Percentiles rank a stretch among this genome's conserved stretches.
Evolutionary conservation across 768 basidiomycete species (phyloP).

Genomic region (Serendipita sp.): DNA sequence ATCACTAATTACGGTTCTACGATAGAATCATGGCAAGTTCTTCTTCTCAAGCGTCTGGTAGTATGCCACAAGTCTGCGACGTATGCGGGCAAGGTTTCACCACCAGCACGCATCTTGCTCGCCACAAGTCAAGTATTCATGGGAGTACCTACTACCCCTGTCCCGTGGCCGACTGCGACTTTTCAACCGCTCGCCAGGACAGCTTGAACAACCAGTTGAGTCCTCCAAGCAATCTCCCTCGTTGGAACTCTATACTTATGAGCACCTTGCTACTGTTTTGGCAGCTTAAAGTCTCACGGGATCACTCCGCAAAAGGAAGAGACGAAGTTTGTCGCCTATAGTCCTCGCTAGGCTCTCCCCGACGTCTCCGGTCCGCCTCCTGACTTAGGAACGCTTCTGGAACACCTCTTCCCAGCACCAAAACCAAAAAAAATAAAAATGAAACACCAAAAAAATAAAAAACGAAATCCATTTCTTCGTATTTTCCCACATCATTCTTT

Average conservation of each 20-base stretch:
- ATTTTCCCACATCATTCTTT: too few relatives aligned
- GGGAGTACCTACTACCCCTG: neutral
- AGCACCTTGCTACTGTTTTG: neutral
- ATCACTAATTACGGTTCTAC: too few relatives aligned
- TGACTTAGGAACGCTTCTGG: too few relatives aligned
- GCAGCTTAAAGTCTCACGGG: neutral
- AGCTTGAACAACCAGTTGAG: conserved; percentile 4
- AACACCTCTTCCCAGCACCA: too few relatives aligned
- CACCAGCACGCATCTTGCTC: neutral
- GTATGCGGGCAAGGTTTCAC: neutral
- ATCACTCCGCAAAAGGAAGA: neutral
- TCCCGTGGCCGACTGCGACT: neutral
- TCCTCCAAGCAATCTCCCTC: neutral
- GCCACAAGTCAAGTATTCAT: neutral
- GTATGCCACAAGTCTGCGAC: neutral
- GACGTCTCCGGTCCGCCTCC: too few relatives aligned
- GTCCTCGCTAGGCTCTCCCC: neutral
- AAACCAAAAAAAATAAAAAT: too few relatives aligned
- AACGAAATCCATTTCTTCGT: too few relatives aligned
- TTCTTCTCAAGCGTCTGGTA: neutral
- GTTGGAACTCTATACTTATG: neutral
- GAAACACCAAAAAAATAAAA: too few relatives aligned
- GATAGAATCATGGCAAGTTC: too few relatives aligned
- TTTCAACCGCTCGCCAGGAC: neutral
- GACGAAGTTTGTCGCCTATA: neutral